phyloP scores from a whole-genome alignment of 129 eudicot species.

The Artemisia tridentata region DNA sequence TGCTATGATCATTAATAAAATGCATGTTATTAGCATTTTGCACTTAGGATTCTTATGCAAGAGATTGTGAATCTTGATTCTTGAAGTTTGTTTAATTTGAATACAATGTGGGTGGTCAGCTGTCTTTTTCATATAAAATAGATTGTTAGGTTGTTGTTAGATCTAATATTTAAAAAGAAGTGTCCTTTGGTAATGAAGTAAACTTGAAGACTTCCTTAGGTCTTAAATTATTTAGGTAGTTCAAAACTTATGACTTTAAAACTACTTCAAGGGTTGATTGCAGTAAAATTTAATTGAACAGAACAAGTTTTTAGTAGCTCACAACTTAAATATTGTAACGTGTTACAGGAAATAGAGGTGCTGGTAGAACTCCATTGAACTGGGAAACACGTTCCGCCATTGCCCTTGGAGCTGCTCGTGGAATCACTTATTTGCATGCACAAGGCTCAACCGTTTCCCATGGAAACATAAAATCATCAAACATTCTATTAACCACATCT shows the following conservation, averaged over 20 bases:
- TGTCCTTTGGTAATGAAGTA: conserved; percentile 33
- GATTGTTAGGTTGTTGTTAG: conserved; percentile 17
- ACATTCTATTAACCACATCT: conserved; percentile 64
- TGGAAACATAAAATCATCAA: conserved; percentile 87
- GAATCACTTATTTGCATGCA: conserved; percentile 65
- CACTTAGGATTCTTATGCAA: neutral
- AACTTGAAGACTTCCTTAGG: conserved; percentile 20
- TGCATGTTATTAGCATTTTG: neutral
- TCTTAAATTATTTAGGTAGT: conserved; percentile 11
- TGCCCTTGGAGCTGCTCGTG: conserved; percentile 87
- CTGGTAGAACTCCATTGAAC: conserved; percentile 77
- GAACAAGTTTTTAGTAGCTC: neutral
- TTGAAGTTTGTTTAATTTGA: neutral
- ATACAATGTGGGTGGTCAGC: conserved; percentile 30
- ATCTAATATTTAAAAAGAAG: neutral
- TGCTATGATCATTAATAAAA: neutral
- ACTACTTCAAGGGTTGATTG: too few species aligned
- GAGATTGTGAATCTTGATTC: conserved; percentile 25
- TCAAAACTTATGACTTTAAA: neutral
- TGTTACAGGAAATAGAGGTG: conserved; percentile 67
- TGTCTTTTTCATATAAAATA: conserved; percentile 27
- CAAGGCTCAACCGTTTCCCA: conserved; percentile 71
- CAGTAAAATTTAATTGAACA: too few species aligned
- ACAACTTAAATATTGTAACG: neutral
- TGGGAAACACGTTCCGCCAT: conserved; percentile 76